A percentile compares a stretch with the other conserved stretches of the same genome.
phyloP scores from a whole-genome alignment of 768 basidiomycete species.

The Gautieria morchelliformis region DNA sequence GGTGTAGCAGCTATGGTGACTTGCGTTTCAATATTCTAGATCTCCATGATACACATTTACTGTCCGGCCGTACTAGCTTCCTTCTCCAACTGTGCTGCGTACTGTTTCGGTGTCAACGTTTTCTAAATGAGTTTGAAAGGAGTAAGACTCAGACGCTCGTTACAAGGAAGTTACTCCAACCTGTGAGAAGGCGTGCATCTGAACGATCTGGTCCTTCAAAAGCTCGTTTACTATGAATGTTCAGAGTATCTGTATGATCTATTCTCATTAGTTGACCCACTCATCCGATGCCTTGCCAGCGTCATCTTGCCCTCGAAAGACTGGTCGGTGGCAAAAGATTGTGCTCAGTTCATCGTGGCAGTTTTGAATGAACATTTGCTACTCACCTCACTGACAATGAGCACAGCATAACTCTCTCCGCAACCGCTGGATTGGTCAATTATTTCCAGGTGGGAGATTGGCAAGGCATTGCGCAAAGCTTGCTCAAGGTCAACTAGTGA shows the following conservation, averaged over 20 bases:
- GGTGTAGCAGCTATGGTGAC: too few relatives aligned
- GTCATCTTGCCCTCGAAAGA: slow-evolving; percentile 73
- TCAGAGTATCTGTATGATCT: background rate
- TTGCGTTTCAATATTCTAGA: too few relatives aligned
- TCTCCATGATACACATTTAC: background rate
- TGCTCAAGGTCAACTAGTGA: slow-evolving; percentile 44
- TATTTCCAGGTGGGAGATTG: slow-evolving; percentile 60
- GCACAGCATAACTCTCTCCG: slow-evolving; percentile 65
- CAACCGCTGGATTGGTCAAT: slow-evolving; percentile 74
- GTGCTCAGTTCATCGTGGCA: background rate
- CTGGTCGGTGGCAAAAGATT: slow-evolving; percentile 21
- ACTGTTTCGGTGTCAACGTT: slow-evolving; percentile 65
- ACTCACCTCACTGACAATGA: slow-evolving; percentile 68
- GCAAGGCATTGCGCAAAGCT: slow-evolving; percentile 53
- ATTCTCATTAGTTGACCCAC: slow-evolving; percentile 29
- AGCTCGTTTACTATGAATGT: slow-evolving; percentile 56
- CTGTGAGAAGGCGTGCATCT: slow-evolving; percentile 87
- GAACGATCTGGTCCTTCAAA: slow-evolving; percentile 62
- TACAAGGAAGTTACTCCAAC: slow-evolving; percentile 26
- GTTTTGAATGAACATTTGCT: background rate
- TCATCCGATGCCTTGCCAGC: slow-evolving; percentile 63
- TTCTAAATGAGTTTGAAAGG: slow-evolving; percentile 34
- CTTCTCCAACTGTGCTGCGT: slow-evolving; percentile 33
- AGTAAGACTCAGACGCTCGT: background rate
- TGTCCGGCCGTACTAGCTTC: background rate